Evolutionary conservation across 345 rosid species (phyloP).

Genomic region (Eucalyptus pauciflora): DNA sequence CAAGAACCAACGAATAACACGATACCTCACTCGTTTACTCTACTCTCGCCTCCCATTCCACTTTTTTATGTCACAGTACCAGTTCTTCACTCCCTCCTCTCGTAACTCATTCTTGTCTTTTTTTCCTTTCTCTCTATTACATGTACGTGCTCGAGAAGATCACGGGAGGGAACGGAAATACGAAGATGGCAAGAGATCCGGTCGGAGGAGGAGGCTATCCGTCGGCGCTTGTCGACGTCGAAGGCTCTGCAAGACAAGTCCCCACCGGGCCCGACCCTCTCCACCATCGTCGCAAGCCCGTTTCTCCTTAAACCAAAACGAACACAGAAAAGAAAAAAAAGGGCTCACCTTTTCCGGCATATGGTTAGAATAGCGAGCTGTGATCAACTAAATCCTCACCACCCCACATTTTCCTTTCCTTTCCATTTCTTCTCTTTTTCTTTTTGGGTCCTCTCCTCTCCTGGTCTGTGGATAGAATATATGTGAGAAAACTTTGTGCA

Average conservation of each 20-base stretch:
- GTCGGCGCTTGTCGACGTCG: background rate
- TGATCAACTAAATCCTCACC: background rate
- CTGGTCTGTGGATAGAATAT: background rate
- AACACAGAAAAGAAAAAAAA: background rate
- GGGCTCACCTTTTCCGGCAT: background rate
- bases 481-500: background rate
- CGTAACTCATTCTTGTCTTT: background rate
- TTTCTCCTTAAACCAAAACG: background rate
- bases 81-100: background rate
- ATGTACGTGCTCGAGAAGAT: background rate
- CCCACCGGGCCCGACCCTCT: slow-evolving; percentile 66
- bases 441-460: background rate
- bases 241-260: slow-evolving; percentile 33
- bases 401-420: background rate
- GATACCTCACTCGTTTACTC: background rate
- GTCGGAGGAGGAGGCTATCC: background rate
- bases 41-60: background rate
- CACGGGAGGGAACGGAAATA: background rate
- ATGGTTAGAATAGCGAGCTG: background rate
- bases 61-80: background rate
- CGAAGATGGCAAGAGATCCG: background rate
- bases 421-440: background rate
- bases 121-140: background rate
- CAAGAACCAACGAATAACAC: background rate
- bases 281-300: slow-evolving; percentile 39